Conservation (phyloP, 225 moss, liverwort and hornwort genomes). For the Antitrichia curtipendula region DNA sequence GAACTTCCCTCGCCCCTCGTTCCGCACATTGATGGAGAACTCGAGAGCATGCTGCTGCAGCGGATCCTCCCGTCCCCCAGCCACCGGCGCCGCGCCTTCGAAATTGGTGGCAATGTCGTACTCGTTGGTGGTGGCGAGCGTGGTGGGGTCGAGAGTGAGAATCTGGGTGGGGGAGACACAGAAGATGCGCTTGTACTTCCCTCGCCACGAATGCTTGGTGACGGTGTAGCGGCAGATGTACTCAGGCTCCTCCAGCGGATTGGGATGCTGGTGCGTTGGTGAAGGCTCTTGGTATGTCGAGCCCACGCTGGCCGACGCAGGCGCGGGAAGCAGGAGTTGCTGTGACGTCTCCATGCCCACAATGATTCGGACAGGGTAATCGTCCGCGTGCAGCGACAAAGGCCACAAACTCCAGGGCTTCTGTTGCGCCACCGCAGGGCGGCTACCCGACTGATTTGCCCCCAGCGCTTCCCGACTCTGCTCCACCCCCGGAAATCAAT, state of each 20-base stretch:
- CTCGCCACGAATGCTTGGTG: conserved; percentile 93
- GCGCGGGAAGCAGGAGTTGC: conserved; percentile 30
- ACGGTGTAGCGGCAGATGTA: conserved; percentile 72
- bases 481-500: not conserved
- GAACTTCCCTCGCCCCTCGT: conserved; percentile 87
- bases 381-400: conserved; percentile 76
- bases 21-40: conserved; percentile 73
- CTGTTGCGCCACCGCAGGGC: conserved; percentile 56
- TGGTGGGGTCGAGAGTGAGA: conserved; percentile 73
- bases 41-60: conserved; percentile 80
- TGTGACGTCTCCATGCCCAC: conserved; percentile 47
- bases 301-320: not conserved
- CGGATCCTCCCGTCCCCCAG: conserved; percentile 65
- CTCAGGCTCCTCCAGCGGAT: conserved; percentile 65
- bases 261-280: conserved; percentile 11
- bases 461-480: conserved; percentile 72
- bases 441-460: conserved; percentile 94
- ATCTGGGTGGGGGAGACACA: conserved; percentile 67
- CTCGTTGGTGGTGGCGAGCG: conserved; percentile 60
- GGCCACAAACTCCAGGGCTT: conserved; percentile 85
- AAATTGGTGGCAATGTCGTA: conserved; percentile 74
- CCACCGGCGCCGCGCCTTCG: conserved; percentile 64
- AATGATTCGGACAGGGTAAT: conserved; percentile 41
- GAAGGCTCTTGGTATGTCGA: conserved; percentile 3
- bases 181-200: conserved; percentile 77